Base-by-base conservation (phyloP, 257 asterid species). In the Solanum rostratum region DNA sequence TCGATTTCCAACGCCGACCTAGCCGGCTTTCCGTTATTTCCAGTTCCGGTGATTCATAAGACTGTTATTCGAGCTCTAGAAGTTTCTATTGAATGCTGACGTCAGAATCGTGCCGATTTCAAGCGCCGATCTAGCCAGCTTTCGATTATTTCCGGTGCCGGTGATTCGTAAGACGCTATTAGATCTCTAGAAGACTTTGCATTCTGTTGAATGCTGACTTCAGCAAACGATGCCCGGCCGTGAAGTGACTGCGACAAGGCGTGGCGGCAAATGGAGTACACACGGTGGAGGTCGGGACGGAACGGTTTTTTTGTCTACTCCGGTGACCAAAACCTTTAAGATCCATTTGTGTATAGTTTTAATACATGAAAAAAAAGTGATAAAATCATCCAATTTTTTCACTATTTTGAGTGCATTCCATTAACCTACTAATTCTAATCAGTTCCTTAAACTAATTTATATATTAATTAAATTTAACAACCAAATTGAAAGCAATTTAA, bases 1-100 rank as follows among this genome's bases (percentile, higher is more conserved):
- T 86, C 0, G 88, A 83, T 41, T 91, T 88, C 87, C 88, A 50
- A 80, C 87, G 84, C 62, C 85, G 87, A 27, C 88, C 80, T 7
- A 91, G 92, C 69, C 88, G 92, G 1, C 84, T 91, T 33, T 88
- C 92, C 46, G 82, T 68, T 76, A 46, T 73, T 84, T 68, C 89
- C 65, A n/a, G 65, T 57, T 1, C 83, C 68, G 78, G 79, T 33
- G 43, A 69, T 14, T 16, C n/a, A 4, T 24, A 65, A 65, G 43
- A 29, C 43, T 4, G 14, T 41, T 3, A 30, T 0, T 3, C 6
- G 6, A 14, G 1, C 43, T 62, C 69, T 62, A 62, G 69, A 62
- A 62, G 7, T 24, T 12, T 24, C 22, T 66, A 9, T 8, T 33
- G 76, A 66, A 33, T 68, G 24, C 30, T 83, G 85, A 50, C 41